Conservation (phyloP, 2,329 filamentous ascomycete species). For the Pseudonectria foliicola region DNA sequence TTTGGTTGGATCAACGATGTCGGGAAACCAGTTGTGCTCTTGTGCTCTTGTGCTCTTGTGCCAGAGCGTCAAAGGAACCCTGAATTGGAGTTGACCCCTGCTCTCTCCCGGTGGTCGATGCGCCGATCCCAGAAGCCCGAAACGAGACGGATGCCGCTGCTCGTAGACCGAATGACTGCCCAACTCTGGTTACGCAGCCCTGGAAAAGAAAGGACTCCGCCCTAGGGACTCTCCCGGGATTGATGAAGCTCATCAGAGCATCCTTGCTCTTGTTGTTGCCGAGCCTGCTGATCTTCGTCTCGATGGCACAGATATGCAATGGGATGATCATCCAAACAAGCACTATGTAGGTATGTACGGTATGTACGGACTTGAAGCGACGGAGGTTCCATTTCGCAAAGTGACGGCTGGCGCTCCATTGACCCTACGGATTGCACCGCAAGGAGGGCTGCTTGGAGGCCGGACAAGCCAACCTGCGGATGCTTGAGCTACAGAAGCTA, state of each 20-base stretch:
- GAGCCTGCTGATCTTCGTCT: conserved; percentile 48
- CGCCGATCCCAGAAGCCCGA: conserved; percentile 39
- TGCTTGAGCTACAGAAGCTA: conserved; percentile 47
- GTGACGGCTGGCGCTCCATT: conserved; percentile 50
- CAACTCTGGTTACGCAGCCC: conserved; percentile 49
- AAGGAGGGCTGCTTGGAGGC: conserved; percentile 46
- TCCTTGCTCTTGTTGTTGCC: conserved; percentile 39
- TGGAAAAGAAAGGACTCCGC: conserved; percentile 50
- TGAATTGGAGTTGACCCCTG: conserved; percentile 41
- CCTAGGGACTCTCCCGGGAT: conserved; percentile 48
- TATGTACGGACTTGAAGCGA: conserved; percentile 44
- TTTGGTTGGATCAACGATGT: conserved; percentile 7
- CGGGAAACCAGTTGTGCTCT: conserved; percentile 50
- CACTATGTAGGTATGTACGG: too few species aligned
- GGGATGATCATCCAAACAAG: conserved; percentile 46
- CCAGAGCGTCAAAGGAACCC: too few species aligned
- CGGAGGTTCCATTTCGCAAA: conserved; percentile 42
- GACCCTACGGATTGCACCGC: conserved; percentile 55
- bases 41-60: conserved; percentile 49
- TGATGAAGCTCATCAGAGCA: conserved; percentile 45
- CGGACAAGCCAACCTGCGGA: conserved; percentile 46
- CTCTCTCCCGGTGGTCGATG: conserved; percentile 48
- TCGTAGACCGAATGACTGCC: conserved; percentile 44
- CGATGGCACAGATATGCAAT: conserved; percentile 49
- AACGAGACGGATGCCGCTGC: conserved; percentile 41